These are phyloP conservation scores for Sistotremastrum suecicum DNA, from an alignment of 768 basidiomycete genomes.

Conservation along the genomic window DNA sequence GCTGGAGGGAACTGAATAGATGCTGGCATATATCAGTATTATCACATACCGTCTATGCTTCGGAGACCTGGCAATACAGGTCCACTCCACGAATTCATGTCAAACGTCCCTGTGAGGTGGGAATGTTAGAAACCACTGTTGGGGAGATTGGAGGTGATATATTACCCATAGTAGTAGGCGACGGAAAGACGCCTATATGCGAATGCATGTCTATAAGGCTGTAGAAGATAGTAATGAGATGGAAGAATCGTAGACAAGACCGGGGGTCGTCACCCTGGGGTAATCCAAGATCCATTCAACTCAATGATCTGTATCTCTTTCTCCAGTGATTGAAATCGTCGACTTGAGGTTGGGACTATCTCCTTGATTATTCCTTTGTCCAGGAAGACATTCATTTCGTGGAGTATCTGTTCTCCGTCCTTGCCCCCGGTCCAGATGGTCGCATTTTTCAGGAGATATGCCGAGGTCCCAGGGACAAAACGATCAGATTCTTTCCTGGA, in stretches of 20 bases:
- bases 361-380: constrained; percentile 50
- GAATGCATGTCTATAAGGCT: constrained; percentile 52
- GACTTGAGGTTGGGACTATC: constrained; percentile 35
- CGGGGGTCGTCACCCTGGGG: too few species aligned
- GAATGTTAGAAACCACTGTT: too few species aligned
- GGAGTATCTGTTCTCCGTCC: constrained; percentile 38
- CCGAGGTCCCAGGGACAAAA: constrained; percentile 22
- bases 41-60: constrained; percentile 47
- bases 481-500: constrained; percentile 21
- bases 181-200: constrained; percentile 42
- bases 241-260: too few species aligned
- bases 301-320: constrained; percentile 12
- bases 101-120: constrained; percentile 27
- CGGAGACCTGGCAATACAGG: constrained; percentile 68
- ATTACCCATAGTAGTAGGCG: constrained; percentile 28
- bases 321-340: constrained; percentile 16
- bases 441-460: constrained; percentile 30
- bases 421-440: constrained; percentile 40
- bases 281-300: constrained; percentile 20
- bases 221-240: constrained; percentile 27
- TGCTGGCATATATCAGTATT: too few species aligned
- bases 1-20: constrained; percentile 14
- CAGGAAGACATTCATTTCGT: constrained; percentile 46
- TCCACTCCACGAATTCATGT: constrained; percentile 53
- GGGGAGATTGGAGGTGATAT: too few species aligned